Evolutionary conservation across 345 rosid genomes (phyloP).

Genomic region (Conringia planisiliqua): DNA sequence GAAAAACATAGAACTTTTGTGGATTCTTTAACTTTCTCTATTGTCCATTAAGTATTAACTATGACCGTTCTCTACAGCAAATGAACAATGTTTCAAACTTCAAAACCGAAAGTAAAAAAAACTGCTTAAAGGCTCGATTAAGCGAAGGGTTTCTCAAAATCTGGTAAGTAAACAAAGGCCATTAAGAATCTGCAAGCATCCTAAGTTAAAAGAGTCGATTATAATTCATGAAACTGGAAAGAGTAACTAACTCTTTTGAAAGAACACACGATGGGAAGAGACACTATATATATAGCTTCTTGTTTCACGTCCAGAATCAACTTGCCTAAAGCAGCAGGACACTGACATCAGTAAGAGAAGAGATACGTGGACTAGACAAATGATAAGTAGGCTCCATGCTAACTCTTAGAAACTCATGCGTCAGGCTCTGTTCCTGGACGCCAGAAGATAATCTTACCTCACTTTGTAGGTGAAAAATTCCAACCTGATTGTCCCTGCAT

Average conservation of each 20-base stretch:
- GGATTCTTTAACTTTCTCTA: too few species aligned
- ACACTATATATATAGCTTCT: background rate
- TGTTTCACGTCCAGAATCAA: background rate
- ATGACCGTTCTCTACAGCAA: too few species aligned
- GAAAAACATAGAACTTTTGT: too few species aligned
- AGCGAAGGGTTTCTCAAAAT: too few species aligned
- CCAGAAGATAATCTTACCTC: slow-evolving; percentile 2
- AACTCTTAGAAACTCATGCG: background rate
- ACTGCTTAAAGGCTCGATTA: too few species aligned
- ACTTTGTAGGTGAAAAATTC: background rate
- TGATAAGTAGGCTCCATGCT: background rate
- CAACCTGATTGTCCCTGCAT: slow-evolving; percentile 22
- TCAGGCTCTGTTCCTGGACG: background rate
- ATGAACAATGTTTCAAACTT: too few species aligned
- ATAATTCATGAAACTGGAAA: background rate
- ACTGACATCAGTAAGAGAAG: background rate
- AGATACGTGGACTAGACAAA: background rate
- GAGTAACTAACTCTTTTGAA: background rate
- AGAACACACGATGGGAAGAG: background rate
- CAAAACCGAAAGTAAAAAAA: too few species aligned
- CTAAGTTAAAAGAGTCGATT: background rate
- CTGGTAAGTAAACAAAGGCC: too few species aligned
- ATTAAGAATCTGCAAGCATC: background rate
- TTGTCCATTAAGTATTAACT: too few species aligned
- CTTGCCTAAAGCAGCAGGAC: background rate